Evolutionary conservation across 75 land plant species (phyloP).

Genomic region (Pseudotsuga menziesii): DNA sequence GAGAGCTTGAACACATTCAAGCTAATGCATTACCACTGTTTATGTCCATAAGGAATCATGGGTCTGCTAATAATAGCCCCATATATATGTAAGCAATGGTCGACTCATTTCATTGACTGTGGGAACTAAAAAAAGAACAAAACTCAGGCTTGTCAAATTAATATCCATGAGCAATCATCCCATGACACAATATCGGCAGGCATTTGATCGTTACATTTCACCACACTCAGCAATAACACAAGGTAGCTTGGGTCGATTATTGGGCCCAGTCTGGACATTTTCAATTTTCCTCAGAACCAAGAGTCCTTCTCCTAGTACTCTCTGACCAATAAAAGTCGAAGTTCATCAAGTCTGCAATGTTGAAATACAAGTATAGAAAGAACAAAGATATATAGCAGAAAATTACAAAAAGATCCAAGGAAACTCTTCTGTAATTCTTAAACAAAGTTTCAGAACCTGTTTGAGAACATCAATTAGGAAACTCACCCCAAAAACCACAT

Average conservation of each 20-base stretch:
- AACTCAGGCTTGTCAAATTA: too few species aligned
- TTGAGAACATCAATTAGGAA: too few species aligned
- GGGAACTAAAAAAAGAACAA: too few species aligned
- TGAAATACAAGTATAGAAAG: neutral
- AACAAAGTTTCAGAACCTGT: too few species aligned
- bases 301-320: conserved; percentile 90
- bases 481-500: conserved; percentile 81
- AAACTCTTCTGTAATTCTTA: neutral
- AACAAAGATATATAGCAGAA: neutral
- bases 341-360: neutral
- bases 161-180: too few species aligned
- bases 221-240: conserved; percentile 90
- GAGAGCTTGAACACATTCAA: too few species aligned
- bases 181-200: neutral
- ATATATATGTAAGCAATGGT: too few species aligned
- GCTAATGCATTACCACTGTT: too few species aligned
- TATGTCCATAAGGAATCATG: too few species aligned
- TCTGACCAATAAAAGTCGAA: conserved; percentile 37
- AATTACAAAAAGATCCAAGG: neutral
- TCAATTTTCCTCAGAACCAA: conserved; percentile 90
- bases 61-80: too few species aligned
- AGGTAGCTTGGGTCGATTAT: conserved; percentile 85
- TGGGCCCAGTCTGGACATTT: conserved; percentile 90
- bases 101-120: too few species aligned
- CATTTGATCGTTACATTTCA: conserved; percentile 57